Base-by-base conservation (phyloP, 306 rosid species). In the Psophocarpus tetragonolobus region DNA sequence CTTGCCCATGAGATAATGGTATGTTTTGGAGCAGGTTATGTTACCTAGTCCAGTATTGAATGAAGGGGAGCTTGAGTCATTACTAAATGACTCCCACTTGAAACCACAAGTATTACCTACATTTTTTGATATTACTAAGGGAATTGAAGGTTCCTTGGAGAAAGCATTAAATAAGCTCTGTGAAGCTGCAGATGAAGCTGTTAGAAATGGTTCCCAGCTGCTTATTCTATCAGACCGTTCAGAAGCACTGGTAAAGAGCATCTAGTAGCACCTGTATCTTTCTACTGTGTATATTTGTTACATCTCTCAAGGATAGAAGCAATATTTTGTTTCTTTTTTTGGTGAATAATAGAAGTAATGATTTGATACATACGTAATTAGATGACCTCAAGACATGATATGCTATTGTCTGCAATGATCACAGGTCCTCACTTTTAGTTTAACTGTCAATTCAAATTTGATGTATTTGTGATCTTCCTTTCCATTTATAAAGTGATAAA, bases 141-240 rank as follows among this genome's bases (percentile, higher is more conserved):
- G 99, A 42, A 69, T 95, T 78, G 97, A 95, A 26, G 96, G 99
- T 86, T 95, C 99, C 79, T 57, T 95, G 89, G 93, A 88, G 82
- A 95, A 87, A 74, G 93, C 81, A 32, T 76, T 95, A 54, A 63
- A 74, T 79, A 88, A 75, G 77, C 99, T 95, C 84, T 95, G 99
- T 70, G 97, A 92, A 80, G 97, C 97, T 84, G 99, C 99, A 78
- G 99, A 95, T 86, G 99, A 89, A 86, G 99, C 99, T 84, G 97
- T 95, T 69, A 90, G 94, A 84, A 95, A 91, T 86, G 97, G 99
- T 76, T 92, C 94, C 70, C 92, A 95, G 78, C 79, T 95, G 80
- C 97, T 95, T 79, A 83, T 95, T 84, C 95, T 95, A 68, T 95
- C 99, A 41, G 99, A 95, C 74, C 97, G 97, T 68, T 80, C 92